Percentiles rank a stretch among this genome's conserved stretches.
Evolutionary conservation across 2,329 filamentous ascomycete genomes (phyloP).

Genomic region (Fusarium sp.): DNA sequence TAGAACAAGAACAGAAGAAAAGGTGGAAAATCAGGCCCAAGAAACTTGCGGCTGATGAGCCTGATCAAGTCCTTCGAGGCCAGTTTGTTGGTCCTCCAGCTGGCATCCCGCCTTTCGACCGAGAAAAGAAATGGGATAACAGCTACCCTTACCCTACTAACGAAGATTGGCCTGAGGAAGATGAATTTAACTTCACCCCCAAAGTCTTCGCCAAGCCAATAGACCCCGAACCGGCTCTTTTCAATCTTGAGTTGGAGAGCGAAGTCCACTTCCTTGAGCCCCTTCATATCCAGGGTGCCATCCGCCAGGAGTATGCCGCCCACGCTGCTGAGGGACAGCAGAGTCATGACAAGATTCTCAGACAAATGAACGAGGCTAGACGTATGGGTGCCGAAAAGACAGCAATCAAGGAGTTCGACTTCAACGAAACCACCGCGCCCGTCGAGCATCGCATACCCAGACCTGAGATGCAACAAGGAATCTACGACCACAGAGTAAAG

Average conservation of each 20-base stretch:
- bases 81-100: constrained; percentile 17
- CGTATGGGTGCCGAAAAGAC: not conserved
- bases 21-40: not conserved
- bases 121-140: constrained; percentile 4
- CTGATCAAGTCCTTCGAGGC: not conserved
- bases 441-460: not conserved
- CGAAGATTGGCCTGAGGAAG: constrained; percentile 20
- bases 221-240: constrained; percentile 11
- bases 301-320: constrained; percentile 17
- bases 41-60: not conserved
- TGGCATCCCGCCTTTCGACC: constrained; percentile 13
- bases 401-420: not conserved
- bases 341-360: constrained; percentile 3
- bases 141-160: constrained; percentile 28
- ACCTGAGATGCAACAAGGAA: not conserved
- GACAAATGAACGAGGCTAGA: not conserved
- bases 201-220: constrained; percentile 15
- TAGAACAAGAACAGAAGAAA: not conserved
- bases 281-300: constrained; percentile 9
- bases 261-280: constrained; percentile 22
- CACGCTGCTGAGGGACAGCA: not conserved
- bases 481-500: constrained; percentile 21
- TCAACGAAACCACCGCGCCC: not conserved
- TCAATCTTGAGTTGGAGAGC: not conserved
- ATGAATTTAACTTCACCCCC: constrained; percentile 4